Evolutionary conservation across 306 rosid species (phyloP), one percentile per base, ranked within the genome.

Genomic region (Malus sylvestris): DNA sequence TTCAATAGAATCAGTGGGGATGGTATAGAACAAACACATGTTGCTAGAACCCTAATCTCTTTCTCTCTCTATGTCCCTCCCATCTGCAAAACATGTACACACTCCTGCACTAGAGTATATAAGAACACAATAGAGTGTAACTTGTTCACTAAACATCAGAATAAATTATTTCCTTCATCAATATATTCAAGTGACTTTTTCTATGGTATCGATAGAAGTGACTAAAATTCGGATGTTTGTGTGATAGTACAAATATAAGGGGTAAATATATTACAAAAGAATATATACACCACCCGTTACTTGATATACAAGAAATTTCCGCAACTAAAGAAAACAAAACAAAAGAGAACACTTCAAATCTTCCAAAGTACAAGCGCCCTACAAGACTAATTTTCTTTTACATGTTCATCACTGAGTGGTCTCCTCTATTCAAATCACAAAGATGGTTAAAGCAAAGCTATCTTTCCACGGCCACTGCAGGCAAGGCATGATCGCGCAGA

Each of bases 401-500:
- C 19, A 60, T 42, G n/a, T 0, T 19, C 20, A 16, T 73, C 29
- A 73, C 45, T 60, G 19, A 27, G 69, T 14, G 0, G 59, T 25
- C 59, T 42, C 69, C 59, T 46, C 59, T 42, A 25, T 33, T 62
- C 9, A 10, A 16, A 10, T n/a, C 46, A 38, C 67, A 38, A 73
- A 30, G 40, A 67, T 53, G 70, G 49, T 25, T 30, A 70, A 19
- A 65, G 40, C 58, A 77, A 79, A 86, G 80, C 85, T 89, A 90
- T 76, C 82, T 91, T 88, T 49, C 98, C 98, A 80, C 81, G 83
- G 76, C 98, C 98, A 76, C 85, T 89, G 68, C 98, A 95, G 65
- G 88, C 68, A 66, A 46, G 78, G 81, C 97, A 95, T 45, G 91
- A 88, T 78, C 97, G 84, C n/a, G 85, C 74, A 60, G 99, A 92